phyloP scores from a whole-genome alignment of 495 filamentous ascomycete genomes.

The Apodospora peruviana region DNA sequence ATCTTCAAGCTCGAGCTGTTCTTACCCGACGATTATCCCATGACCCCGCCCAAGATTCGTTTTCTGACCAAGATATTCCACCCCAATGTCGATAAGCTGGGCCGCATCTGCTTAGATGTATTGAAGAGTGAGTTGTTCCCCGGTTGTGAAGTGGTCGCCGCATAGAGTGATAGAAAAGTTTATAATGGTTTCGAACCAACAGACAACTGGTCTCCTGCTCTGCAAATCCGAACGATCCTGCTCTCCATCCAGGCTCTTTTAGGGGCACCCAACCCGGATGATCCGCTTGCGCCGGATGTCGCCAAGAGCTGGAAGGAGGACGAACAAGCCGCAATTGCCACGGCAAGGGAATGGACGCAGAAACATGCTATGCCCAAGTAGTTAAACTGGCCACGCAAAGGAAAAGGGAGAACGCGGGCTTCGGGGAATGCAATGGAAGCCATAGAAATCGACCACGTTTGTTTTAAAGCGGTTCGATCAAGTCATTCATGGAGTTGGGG shows the following conservation, averaged over 20 bases:
- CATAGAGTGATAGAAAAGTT: background rate
- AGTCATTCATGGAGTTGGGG: constrained; percentile 3
- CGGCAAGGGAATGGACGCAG: constrained; percentile 81
- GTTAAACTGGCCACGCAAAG: background rate
- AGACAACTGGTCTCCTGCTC: constrained; percentile 98
- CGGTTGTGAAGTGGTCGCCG: too few species aligned
- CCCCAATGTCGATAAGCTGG: constrained; percentile 96
- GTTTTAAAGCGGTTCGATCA: background rate
- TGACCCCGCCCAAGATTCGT: constrained; percentile 97
- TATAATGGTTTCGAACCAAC: background rate
- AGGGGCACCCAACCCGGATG: constrained; percentile 94
- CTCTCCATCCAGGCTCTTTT: constrained; percentile 96
- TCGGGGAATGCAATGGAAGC: too few species aligned
- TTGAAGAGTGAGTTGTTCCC: constrained; percentile 72
- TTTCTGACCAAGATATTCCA: constrained; percentile 99
- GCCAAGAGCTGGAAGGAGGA: constrained; percentile 98
- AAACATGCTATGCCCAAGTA: constrained; percentile 53
- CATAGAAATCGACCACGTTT: background rate
- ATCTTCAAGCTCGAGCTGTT: constrained; percentile 98
- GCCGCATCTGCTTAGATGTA: constrained; percentile 95
- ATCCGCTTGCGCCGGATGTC: constrained; percentile 93
- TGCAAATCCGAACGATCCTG: constrained; percentile 96
- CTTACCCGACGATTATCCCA: constrained; percentile 98
- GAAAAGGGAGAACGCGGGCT: too few species aligned
- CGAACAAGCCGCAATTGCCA: constrained; percentile 83